Conservation (phyloP, 495 filamentous ascomycete genomes). For the Neurospora sp. region DNA sequence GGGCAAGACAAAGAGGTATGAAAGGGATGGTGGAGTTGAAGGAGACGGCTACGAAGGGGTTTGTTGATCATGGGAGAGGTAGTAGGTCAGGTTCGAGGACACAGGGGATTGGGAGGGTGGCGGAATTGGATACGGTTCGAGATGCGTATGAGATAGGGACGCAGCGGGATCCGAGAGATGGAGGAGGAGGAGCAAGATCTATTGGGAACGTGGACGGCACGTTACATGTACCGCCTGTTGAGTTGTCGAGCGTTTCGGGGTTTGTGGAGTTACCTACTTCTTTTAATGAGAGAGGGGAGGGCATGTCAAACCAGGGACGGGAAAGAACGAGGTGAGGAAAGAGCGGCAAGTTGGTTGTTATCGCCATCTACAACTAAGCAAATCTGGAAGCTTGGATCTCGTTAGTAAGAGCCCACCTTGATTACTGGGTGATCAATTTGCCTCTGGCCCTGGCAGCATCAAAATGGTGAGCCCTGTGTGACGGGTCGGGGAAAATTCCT, state of each 20-base stretch:
- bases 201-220: background rate
- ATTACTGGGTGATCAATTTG: no score
- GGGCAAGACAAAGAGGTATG: background rate
- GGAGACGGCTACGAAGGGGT: background rate
- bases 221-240: background rate
- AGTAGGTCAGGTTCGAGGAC: background rate
- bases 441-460: no score
- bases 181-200: background rate
- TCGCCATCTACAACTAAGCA: no score
- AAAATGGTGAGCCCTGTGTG: background rate
- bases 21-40: background rate
- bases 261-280: background rate
- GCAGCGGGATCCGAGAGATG: no score
- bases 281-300: background rate
- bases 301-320: background rate
- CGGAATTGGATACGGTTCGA: background rate
- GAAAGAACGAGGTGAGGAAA: background rate
- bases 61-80: background rate
- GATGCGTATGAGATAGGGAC: background rate
- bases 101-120: background rate
- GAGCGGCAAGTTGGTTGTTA: background rate
- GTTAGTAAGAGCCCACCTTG: background rate
- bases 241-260: background rate
- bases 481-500: background rate
- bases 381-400: background rate